A percentile compares a stretch with the other conserved stretches of the same genome.
phyloP scores from a whole-genome alignment of 2,329 filamentous ascomycete species.

The Exophiala xenobiotica region DNA sequence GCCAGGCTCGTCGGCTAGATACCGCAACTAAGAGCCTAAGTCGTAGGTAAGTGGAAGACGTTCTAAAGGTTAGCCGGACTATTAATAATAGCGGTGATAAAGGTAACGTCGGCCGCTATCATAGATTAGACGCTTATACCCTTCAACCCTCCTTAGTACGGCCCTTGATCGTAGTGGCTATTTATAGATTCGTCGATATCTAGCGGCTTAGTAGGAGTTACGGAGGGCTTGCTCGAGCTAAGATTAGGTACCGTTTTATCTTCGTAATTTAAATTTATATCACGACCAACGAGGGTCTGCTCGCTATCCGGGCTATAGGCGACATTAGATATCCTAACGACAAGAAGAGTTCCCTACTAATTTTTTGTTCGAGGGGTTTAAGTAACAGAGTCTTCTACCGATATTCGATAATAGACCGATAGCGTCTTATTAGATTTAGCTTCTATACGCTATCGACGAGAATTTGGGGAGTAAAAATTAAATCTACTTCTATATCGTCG shows the following conservation, averaged over 20 bases:
- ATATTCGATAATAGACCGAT: neutral
- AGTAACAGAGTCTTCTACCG: neutral
- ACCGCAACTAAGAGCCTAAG: neutral
- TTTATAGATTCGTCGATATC: neutral
- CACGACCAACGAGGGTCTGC: neutral
- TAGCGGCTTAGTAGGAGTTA: neutral
- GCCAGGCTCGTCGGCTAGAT: neutral
- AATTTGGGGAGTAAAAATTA: neutral
- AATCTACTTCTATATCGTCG: neutral
- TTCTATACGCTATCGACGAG: slow-evolving; percentile 15
- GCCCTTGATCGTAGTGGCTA: neutral
- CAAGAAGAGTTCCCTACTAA: neutral
- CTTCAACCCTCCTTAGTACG: neutral
- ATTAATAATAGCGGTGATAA: neutral
- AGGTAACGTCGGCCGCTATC: neutral
- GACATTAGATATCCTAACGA: neutral
- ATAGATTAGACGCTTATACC: neutral
- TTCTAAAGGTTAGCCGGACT: neutral
- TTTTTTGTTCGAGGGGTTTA: neutral
- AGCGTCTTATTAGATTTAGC: neutral
- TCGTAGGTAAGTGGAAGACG: neutral
- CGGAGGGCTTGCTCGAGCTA: neutral
- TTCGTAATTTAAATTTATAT: too few relatives aligned
- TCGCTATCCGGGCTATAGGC: neutral
- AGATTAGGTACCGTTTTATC: neutral